Conservation (phyloP, 2,329 filamentous ascomycete species). For the Aspergillus transmontanensis region DNA sequence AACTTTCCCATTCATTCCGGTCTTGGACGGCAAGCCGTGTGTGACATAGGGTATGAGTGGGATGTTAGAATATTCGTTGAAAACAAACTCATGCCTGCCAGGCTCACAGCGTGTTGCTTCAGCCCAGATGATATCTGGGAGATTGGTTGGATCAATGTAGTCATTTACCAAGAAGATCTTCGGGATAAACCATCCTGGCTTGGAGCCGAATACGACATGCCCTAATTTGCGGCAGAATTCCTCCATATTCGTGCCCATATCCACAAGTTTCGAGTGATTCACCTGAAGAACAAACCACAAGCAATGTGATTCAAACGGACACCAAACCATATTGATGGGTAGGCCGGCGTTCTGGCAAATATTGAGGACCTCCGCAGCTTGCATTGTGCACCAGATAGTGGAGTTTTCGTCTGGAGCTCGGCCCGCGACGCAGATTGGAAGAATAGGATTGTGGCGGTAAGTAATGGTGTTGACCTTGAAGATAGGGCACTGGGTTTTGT, state of each 20-base stretch:
- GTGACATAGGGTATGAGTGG: background rate
- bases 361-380: constrained; percentile 21
- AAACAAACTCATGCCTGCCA: background rate
- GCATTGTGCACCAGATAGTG: constrained; percentile 22
- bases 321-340: constrained; percentile 21
- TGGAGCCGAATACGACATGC: constrained; percentile 22
- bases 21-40: background rate
- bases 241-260: constrained; percentile 17
- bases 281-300: constrained; percentile 22
- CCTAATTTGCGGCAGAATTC: constrained; percentile 19
- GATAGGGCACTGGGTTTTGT: constrained; percentile 15
- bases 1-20: background rate
- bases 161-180: constrained; percentile 25
- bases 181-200: constrained; percentile 25
- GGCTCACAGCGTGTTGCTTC: constrained; percentile 9
- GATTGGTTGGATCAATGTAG: constrained; percentile 22
- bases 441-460: constrained; percentile 20
- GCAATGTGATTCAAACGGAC: constrained; percentile 22
- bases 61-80: constrained; percentile 1
- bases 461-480: constrained; percentile 24
- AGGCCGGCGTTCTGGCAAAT: constrained; percentile 20
- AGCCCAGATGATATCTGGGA: constrained; percentile 22
- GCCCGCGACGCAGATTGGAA: constrained; percentile 21
- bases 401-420: constrained; percentile 22
- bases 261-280: constrained; percentile 16